Percentiles rank a stretch among this genome's conserved stretches.
These are phyloP conservation scores for Cladosporium sphaerospermum DNA, from an alignment of 2,329 filamentous ascomycete genomes.

Conservation along the genomic window DNA sequence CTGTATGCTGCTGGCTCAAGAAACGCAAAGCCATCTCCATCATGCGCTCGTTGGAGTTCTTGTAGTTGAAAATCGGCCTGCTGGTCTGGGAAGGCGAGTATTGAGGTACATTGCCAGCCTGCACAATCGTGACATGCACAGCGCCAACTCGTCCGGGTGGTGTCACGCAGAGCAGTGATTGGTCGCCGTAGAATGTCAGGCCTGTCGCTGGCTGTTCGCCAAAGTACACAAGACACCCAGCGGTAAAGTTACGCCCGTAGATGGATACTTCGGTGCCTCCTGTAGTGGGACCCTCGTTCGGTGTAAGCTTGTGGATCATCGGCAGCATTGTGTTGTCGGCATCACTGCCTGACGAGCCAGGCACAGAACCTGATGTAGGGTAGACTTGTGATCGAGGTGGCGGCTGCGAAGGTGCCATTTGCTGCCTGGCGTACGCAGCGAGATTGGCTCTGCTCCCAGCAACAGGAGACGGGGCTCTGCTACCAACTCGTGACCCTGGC, in stretches of 20 bases:
- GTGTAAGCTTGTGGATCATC: constrained; percentile 75
- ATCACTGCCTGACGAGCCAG: constrained; percentile 4
- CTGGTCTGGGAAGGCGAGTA: constrained; percentile 24
- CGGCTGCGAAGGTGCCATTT: constrained; percentile 10
- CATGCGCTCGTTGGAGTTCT: constrained; percentile 56
- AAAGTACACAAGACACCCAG: constrained; percentile 78
- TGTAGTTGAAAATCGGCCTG: constrained; percentile 57
- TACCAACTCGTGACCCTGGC: constrained; percentile 65
- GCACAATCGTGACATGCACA: constrained; percentile 61
- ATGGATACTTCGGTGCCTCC: constrained; percentile 85
- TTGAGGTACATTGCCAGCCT: constrained; percentile 31
- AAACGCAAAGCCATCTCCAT: constrained; percentile 52
- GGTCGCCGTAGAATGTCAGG: constrained; percentile 74
- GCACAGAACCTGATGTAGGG: neutral
- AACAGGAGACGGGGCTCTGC: constrained; percentile 70
- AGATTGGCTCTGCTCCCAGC: constrained; percentile 27
- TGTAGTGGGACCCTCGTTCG: constrained; percentile 70
- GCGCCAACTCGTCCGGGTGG: constrained; percentile 65
- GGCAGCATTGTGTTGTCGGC: constrained; percentile 35
- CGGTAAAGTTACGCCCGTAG: constrained; percentile 72
- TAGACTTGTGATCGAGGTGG: constrained; percentile 6
- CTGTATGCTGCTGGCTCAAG: constrained; percentile 30
- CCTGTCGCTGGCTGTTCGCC: constrained; percentile 63
- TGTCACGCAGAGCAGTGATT: constrained; percentile 71
- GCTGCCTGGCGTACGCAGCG: constrained; percentile 27